Percentiles rank a stretch among this genome's conserved stretches.
These are phyloP conservation scores for Piloderma croceum DNA, from an alignment of 768 basidiomycete species.

Conservation along the genomic window DNA sequence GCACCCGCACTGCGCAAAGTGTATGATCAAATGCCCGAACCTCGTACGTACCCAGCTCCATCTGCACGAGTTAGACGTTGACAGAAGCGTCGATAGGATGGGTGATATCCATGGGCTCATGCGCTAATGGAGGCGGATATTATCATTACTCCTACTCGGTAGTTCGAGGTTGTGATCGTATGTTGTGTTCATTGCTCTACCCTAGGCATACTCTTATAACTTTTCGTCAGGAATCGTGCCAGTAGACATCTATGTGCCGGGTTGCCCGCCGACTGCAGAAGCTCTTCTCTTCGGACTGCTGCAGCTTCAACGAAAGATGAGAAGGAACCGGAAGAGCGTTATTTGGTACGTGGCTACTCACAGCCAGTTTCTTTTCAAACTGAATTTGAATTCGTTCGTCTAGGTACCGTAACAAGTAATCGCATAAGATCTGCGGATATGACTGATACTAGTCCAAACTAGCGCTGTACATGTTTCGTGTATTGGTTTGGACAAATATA, in stretches of 20 bases:
- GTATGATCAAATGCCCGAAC: constrained; percentile 98
- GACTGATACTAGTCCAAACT: no score
- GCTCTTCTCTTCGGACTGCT: constrained; percentile 95
- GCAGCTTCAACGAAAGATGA: constrained; percentile 95
- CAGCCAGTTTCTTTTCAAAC: neutral
- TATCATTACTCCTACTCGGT: constrained; percentile 99
- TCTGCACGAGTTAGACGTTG: constrained; percentile 1
- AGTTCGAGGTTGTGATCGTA: constrained; percentile 95
- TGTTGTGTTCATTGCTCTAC: constrained; percentile 25
- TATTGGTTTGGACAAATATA: no score
- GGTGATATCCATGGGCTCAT: constrained; percentile 99
- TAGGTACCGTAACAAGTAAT: no score
- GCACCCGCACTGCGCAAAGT: constrained; percentile 95
- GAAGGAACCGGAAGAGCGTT: constrained; percentile 78
- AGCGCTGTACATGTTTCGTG: no score
- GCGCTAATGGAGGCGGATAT: constrained; percentile 96
- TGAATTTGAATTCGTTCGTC: no score
- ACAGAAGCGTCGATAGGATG: constrained; percentile 50
- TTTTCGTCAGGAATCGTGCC: constrained; percentile 76
- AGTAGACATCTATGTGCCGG: constrained; percentile 97
- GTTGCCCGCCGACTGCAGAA: constrained; percentile 94
- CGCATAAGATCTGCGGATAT: no score
- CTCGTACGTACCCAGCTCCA: constrained; percentile 46
- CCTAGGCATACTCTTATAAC: neutral
- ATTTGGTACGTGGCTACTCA: constrained; percentile 55